Evolutionary conservation across 371 early-diverging fungal genomes (phyloP).

Genomic region (Mucor sp.): DNA sequence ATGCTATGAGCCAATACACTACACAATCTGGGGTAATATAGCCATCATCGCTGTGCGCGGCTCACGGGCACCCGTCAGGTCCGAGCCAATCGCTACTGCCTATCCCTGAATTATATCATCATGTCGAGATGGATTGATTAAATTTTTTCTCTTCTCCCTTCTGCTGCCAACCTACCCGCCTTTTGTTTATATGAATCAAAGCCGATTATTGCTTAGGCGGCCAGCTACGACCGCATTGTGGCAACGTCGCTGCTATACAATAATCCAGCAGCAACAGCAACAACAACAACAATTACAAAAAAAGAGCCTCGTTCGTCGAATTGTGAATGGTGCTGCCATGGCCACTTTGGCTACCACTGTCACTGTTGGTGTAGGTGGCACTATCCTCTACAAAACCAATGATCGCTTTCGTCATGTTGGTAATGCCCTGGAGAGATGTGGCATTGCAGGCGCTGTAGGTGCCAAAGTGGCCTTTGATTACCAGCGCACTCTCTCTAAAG

Average conservation of each 20-base stretch:
- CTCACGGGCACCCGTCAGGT: background rate
- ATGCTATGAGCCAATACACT: too few species aligned
- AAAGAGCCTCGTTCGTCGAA: conserved; percentile 3
- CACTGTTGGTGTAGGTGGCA: conserved; percentile 33
- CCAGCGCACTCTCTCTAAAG: conserved; percentile 55
- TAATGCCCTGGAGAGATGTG: conserved; percentile 46
- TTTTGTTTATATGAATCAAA: background rate
- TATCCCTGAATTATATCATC: background rate
- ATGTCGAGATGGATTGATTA: background rate
- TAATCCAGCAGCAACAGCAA: background rate
- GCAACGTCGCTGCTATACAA: background rate
- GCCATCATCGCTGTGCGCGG: background rate
- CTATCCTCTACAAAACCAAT: conserved; percentile 43
- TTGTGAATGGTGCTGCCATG: conserved; percentile 19
- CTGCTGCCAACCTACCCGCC: background rate
- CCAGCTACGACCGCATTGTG: background rate
- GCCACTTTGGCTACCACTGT: conserved; percentile 20
- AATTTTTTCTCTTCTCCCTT: background rate
- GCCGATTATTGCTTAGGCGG: background rate
- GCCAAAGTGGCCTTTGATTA: conserved; percentile 63
- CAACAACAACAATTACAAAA: background rate
- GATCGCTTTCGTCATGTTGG: conserved; percentile 50
- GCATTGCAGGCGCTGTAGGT: conserved; percentile 50
- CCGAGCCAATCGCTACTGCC: background rate
- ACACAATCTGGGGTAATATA: background rate